These are phyloP conservation scores for Nadsonia fulvescens DNA, from an alignment of 805 yeast species.

Conservation along the genomic window DNA sequence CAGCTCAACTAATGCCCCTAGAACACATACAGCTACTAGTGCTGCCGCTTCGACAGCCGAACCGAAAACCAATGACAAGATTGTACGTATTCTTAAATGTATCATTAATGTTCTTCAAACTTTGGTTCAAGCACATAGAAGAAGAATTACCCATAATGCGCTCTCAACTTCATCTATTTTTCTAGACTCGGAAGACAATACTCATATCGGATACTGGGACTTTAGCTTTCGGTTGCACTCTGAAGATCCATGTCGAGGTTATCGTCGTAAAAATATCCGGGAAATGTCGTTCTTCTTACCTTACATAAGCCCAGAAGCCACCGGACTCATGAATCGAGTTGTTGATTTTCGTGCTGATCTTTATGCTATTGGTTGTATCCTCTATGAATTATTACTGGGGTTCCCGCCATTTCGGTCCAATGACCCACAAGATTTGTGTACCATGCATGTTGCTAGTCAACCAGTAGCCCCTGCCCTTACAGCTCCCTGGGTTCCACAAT, in stretches of 20 bases:
- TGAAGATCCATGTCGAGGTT: constrained; percentile 27
- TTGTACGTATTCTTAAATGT: constrained; percentile 12
- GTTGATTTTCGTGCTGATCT: constrained; percentile 32
- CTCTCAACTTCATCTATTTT: constrained; percentile 24
- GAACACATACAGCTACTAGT: too few species aligned
- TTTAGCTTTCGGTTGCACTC: constrained; percentile 24
- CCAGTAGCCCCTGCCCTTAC: constrained; percentile 25
- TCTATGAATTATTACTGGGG: constrained; percentile 31
- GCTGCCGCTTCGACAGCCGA: too few species aligned
- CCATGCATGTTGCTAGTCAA: constrained; percentile 24
- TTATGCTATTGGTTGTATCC: constrained; percentile 31
- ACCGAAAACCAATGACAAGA: constrained; percentile 10
- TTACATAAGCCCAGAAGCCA: constrained; percentile 33
- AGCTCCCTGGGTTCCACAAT: constrained; percentile 12
- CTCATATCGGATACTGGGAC: constrained; percentile 31
- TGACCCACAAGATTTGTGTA: constrained; percentile 22
- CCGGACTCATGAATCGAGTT: constrained; percentile 21
- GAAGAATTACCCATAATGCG: constrained; percentile 31
- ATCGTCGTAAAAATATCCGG: constrained; percentile 23
- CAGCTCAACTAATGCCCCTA: too few species aligned
- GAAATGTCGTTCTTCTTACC: constrained; percentile 25
- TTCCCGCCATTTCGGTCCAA: constrained; percentile 26
- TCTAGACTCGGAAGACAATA: constrained; percentile 20
- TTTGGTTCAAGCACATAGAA: constrained; percentile 20
- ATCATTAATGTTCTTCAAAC: constrained; percentile 14